Conservation (phyloP, 495 filamentous ascomycete genomes). For the Aspergillus biplanus region DNA sequence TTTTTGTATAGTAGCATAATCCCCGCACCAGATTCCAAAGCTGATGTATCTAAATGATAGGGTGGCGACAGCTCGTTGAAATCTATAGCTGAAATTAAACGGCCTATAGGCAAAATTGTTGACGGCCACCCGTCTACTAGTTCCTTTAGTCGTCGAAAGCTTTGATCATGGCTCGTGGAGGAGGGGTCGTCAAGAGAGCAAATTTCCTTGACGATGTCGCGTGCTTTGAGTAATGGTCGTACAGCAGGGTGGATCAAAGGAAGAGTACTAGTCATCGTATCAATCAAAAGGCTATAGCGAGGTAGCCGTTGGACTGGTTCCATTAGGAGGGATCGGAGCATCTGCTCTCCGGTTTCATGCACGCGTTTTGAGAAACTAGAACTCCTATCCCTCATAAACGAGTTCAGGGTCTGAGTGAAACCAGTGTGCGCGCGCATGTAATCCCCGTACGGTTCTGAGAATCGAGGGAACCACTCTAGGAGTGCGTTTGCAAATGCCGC, state of each 20-base stretch:
- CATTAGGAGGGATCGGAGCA: slow-evolving; percentile 88
- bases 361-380: slow-evolving; percentile 81
- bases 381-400: slow-evolving; percentile 69
- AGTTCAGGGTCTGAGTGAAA: slow-evolving; percentile 78
- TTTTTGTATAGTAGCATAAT: slow-evolving; percentile 87
- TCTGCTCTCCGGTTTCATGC: slow-evolving; percentile 86
- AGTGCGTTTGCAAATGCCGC: slow-evolving; percentile 75
- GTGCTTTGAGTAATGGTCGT: slow-evolving; percentile 75
- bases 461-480: slow-evolving; percentile 87
- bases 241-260: slow-evolving; percentile 83
- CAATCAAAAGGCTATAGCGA: slow-evolving; percentile 93
- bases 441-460: slow-evolving; percentile 83
- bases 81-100: slow-evolving; percentile 84
- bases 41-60: slow-evolving; percentile 54
- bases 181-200: slow-evolving; percentile 79
- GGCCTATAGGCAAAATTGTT: slow-evolving; percentile 70
- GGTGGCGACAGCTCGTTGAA: slow-evolving; percentile 77
- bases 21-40: slow-evolving; percentile 52
- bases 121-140: slow-evolving; percentile 81
- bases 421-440: slow-evolving; percentile 86
- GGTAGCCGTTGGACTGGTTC: slow-evolving; percentile 95
- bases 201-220: slow-evolving; percentile 91
- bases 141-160: slow-evolving; percentile 71
- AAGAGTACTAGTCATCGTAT: slow-evolving; percentile 85
- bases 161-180: slow-evolving; percentile 66